Conservation (phyloP, 176 grass and related monocot species). For the Aegilops umbellulata region DNA sequence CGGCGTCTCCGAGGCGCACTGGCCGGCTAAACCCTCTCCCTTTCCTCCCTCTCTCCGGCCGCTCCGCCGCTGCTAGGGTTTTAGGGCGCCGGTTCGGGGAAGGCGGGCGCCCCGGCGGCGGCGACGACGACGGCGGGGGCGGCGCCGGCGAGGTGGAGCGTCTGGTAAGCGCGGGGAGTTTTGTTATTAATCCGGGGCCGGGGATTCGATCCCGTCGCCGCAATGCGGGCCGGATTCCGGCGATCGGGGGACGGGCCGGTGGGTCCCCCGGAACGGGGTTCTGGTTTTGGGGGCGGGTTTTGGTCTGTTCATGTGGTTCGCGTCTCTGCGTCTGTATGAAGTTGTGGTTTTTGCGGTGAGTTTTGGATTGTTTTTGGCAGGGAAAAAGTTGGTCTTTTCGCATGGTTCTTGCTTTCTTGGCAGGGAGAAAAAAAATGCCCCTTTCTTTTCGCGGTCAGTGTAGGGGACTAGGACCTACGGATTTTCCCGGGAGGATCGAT, state of each 20-base stretch:
- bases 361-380: no score
- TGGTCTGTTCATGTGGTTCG: not conserved
- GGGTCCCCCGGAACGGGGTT: not conserved
- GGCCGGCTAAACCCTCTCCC: not conserved
- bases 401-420: no score
- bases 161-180: constrained; percentile 2
- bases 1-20: constrained; percentile 19
- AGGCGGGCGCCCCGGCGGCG: not conserved
- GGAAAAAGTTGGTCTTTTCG: no score
- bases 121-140: not conserved
- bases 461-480: no score
- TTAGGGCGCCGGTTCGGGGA: not conserved
- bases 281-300: not conserved
- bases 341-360: no score
- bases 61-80: constrained; percentile 26
- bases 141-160: not conserved
- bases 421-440: no score
- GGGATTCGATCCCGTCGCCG: not conserved
- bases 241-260: not conserved
- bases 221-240: constrained; percentile 21
- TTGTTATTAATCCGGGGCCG: not conserved
- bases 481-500: no score
- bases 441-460: no score
- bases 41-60: not conserved
- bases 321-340: not conserved